Evolutionary conservation across 495 filamentous ascomycete species (phyloP).

Genomic region (Podospora pseudoanserina): DNA sequence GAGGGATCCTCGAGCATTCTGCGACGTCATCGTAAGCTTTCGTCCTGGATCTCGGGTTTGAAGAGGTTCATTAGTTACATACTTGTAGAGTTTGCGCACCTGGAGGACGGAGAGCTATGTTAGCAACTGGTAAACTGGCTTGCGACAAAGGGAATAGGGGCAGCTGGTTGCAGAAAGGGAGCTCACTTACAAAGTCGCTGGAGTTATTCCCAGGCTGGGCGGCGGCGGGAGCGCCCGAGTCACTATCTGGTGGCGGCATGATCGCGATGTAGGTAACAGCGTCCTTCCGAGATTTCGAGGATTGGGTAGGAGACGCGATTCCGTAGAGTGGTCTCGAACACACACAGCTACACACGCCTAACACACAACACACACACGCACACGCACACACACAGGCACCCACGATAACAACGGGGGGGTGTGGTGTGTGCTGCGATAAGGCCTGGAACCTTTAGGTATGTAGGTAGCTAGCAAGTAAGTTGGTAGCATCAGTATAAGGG

Average conservation of each 20-base stretch:
- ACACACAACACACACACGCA: background rate
- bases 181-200: slow-evolving; percentile 48
- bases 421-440: slow-evolving; percentile 1
- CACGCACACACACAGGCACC: background rate
- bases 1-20: slow-evolving; percentile 98
- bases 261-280: slow-evolving; percentile 14
- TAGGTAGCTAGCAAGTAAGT: background rate
- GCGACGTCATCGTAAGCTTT: slow-evolving; percentile 29
- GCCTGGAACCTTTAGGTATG: background rate
- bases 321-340: background rate
- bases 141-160: slow-evolving; percentile 4
- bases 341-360: background rate
- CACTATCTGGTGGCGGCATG: slow-evolving; percentile 44
- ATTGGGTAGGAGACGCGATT: background rate
- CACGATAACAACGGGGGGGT: background rate
- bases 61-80: slow-evolving; percentile 24
- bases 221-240: slow-evolving; percentile 31
- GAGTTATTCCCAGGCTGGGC: slow-evolving; percentile 46
- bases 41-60: background rate
- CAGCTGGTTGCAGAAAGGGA: background rate
- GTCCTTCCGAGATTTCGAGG: background rate
- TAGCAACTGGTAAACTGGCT: slow-evolving; percentile 20
- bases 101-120: slow-evolving; percentile 34
- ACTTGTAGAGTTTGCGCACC: slow-evolving; percentile 99
- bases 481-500: background rate